Evolutionary conservation across 2,329 filamentous ascomycete genomes (phyloP), one percentile per base, ranked within the genome.

Genomic region (Akanthomyces muscarius): DNA sequence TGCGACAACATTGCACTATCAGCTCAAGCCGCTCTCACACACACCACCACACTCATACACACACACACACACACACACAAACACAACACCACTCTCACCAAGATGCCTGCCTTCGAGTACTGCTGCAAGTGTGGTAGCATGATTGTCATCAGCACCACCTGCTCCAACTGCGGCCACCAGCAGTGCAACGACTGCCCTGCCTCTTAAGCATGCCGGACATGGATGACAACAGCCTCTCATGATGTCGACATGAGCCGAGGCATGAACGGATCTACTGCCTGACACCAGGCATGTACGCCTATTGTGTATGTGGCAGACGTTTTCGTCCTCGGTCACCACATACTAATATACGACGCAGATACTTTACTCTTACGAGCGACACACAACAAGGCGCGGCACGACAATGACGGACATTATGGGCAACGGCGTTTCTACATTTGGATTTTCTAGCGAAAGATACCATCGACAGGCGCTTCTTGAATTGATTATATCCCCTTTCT

Each of bases 81-180:
- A 11, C 33, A 11, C 54, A 57, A 41, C 41, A 58, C 25, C 52
- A 42, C 47, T 60, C 51, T 48, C 66, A 65, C 51, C 69, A 71
- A 68, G 56, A 80, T 80, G 78, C 75, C 78, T 71, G 74, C 76
- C 68, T 80, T 78, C 68, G 78, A 80, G 68, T 81, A 81, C 74
- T 84, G 82, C 79, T 83, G 81, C 78, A 73, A 82, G 70, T 84
- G 81, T 75, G 79, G 79, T 68, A 74, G 77, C 74, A 81, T 83
- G 74, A 82, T 84, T 68, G 81, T 83, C 76, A 84, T 84, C 75
- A 83, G 80, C 79, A 81, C 75, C 71, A 79, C 76, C 59, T 84
- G 81, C 77, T 76, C 73, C 65, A 74, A 76, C 69, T 84, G 81
- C 71, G 74, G 76, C 58, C 81, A 84, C 75, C 72, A 75, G 67